Conservation (phyloP, 2,329 filamentous ascomycete genomes). For the Arthrobotrys musiformis region DNA sequence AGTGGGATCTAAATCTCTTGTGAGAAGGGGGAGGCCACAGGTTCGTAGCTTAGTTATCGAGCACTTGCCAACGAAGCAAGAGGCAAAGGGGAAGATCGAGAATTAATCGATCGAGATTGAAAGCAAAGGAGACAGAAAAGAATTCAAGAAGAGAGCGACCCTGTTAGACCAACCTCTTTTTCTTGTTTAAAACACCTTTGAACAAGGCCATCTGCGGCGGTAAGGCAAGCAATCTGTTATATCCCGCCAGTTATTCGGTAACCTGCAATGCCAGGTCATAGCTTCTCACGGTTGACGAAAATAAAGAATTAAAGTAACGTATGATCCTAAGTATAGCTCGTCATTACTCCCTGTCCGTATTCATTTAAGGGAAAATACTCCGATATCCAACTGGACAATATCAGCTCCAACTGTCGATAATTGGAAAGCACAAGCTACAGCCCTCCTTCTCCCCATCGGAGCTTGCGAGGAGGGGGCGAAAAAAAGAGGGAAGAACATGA, state of each 20-base stretch:
- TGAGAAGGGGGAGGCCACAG: too few relatives aligned
- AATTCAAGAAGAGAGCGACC: background rate
- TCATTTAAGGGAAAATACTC: slow-evolving; percentile 15
- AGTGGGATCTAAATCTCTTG: too few relatives aligned
- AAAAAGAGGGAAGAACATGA: too few relatives aligned
- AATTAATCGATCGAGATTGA: too few relatives aligned
- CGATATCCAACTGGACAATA: slow-evolving; percentile 42
- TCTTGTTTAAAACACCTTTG: too few relatives aligned
- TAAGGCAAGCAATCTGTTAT: background rate
- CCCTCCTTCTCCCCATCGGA: background rate
- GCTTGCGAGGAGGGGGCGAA: background rate
- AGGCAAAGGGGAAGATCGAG: background rate
- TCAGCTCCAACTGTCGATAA: slow-evolving; percentile 19
- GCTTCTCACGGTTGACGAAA: background rate
- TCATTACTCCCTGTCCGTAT: background rate
- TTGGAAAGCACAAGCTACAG: slow-evolving; percentile 45
- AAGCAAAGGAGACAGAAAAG: background rate
- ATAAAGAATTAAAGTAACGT: background rate
- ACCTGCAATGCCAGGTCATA: slow-evolving; percentile 49
- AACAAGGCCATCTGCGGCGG: too few relatives aligned
- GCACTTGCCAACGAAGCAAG: slow-evolving; percentile 31
- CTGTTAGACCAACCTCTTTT: too few relatives aligned
- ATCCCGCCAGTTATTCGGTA: too few relatives aligned
- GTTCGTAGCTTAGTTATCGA: too few relatives aligned
- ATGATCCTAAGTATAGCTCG: slow-evolving; percentile 8